A percentile compares a stretch with the other conserved stretches of the same genome.
Conservation (phyloP, 768 basidiomycete species). For the Boletus reticuloceps region DNA sequence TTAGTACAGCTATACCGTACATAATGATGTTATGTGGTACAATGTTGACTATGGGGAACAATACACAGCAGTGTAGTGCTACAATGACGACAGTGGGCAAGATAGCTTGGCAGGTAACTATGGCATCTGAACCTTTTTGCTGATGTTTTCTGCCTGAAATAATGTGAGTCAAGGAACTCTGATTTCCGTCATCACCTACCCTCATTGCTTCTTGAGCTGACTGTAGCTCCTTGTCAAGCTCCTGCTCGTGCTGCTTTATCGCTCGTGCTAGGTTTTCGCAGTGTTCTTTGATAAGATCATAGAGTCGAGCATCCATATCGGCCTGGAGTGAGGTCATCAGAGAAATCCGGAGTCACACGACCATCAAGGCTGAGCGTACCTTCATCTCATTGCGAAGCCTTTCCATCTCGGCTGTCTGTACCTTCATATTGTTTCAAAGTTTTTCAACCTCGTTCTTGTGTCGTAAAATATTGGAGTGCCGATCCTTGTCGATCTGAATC, state of each 20-base stretch:
- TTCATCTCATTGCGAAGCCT: neutral
- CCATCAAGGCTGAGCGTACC: neutral
- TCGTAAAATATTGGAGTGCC: no score
- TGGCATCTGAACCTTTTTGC: no score
- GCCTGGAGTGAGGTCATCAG: neutral
- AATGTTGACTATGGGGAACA: no score
- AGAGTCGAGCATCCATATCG: neutral
- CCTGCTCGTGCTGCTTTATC: neutral
- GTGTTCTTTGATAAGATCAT: neutral
- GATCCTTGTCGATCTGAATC: no score
- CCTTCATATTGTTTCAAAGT: neutral
- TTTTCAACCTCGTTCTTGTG: neutral
- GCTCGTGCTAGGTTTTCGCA: neutral
- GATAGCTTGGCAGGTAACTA: no score
- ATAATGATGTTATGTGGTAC: no score
- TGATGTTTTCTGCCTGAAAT: neutral
- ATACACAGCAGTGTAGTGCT: no score
- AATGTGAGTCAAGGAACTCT: neutral
- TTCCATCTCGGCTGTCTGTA: neutral
- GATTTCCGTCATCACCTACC: neutral
- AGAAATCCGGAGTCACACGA: neutral
- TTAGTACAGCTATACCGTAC: no score
- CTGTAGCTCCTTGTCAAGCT: neutral
- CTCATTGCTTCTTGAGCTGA: neutral
- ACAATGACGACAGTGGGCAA: no score